Base-by-base conservation (phyloP, 352 stramenopile species). In the Globisporangium apiculatum region DNA sequence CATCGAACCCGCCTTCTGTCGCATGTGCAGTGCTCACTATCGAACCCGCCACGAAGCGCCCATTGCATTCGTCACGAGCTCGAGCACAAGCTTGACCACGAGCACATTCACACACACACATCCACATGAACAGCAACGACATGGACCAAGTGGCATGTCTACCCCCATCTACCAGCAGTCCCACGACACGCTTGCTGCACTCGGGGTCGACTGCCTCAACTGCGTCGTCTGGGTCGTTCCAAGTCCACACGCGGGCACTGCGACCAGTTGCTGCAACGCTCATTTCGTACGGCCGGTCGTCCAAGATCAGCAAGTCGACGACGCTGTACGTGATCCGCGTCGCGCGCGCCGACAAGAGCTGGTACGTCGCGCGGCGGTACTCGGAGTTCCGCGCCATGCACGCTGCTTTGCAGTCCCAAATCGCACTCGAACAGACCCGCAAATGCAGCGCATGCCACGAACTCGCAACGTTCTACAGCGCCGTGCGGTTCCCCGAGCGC, bases 321-420 rank as follows among this genome's bases (percentile, higher is more conserved):
- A 91, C 80, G 60, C 71, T 91, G 36, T 91, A 89, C 57, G 80
- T 91, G 36, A 75, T 91, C 41, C 80, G 76, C 37, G 80, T 87
- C 52, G 60, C 71, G 36, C 78, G 67, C 48, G 75, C 72, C 52
- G 73, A 76, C 12, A 47, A 65, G 46, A 66, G 85, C 63, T 91
- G 80, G 80, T 91, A 78, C 57, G 78, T 91, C 40, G 80, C 80
- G 62, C 76, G 81, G 43, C 80, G 80, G 47, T 91, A 86, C 66
- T 89, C 78, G 18, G 80, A 88, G 64, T 91, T 91, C 60, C 80
- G 80, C 37, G 67, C 66, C 43, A 65, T 90, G 43, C 65, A 88
- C 56, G 65, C 66, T 14, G 59, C 62, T 42, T 66, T 91, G 17
- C 64, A 63, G 37, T 55, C 46, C 3, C 61, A 70, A 37, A 77